phyloP scores from a whole-genome alignment of 176 grass and related monocot species.

The Avena atlantica region DNA sequence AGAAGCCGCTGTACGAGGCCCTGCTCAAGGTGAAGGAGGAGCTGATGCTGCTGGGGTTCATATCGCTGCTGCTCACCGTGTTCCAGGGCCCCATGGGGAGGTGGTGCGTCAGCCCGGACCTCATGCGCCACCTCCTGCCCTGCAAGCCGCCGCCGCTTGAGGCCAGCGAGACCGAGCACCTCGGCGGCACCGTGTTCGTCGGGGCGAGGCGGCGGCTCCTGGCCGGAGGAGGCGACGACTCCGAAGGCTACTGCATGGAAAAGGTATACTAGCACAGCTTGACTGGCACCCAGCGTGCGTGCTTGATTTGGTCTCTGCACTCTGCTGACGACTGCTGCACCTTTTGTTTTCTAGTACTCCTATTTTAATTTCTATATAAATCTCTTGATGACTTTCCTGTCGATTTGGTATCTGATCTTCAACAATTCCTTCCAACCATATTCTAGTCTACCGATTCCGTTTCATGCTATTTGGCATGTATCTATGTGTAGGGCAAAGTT shows the following conservation, averaged over 20 bases:
- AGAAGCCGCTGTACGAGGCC: slow-evolving; percentile 76
- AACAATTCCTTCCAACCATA: not conserved
- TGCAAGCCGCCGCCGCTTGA: slow-evolving; percentile 38
- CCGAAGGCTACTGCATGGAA: slow-evolving; percentile 43
- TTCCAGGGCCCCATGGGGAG: slow-evolving; percentile 59
- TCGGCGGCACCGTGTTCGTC: not conserved
- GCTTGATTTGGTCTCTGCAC: not conserved
- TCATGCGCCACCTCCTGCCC: slow-evolving; percentile 59
- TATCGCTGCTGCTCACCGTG: slow-evolving; percentile 76
- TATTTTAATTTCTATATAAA: too few species aligned
- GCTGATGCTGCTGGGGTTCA: slow-evolving; percentile 92
- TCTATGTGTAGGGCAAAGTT: slow-evolving; percentile 57
- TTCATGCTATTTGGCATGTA: not conserved
- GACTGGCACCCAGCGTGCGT: not conserved
- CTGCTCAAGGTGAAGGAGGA: slow-evolving; percentile 95
- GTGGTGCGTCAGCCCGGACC: slow-evolving; percentile 51
- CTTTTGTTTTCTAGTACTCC: not conserved
- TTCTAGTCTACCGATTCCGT: not conserved
- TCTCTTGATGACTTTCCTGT: too few species aligned
- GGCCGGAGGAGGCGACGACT: slow-evolving; percentile 28
- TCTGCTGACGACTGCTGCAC: not conserved
- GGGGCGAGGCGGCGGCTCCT: slow-evolving; percentile 58
- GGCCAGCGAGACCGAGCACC: slow-evolving; percentile 30
- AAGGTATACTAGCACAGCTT: slow-evolving; percentile 47
- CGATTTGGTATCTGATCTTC: not conserved